Conservation (phyloP, 78 protist genomes). For the Dictyostelium brefeldianum region DNA sequence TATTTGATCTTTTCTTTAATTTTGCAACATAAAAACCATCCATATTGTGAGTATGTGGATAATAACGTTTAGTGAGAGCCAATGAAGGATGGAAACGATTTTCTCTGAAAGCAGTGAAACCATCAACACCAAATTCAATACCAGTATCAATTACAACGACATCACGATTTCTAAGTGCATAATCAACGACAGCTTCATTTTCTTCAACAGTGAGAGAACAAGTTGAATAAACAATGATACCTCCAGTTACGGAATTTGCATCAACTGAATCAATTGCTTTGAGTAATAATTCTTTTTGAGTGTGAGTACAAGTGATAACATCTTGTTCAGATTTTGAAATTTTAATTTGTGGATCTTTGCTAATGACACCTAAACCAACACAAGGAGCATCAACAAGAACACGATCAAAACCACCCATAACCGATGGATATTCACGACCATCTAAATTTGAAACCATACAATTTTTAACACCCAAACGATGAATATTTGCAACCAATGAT, state of each 20-base stretch:
- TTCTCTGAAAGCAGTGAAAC: constrained; percentile 85
- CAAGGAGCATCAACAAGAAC: constrained; percentile 99
- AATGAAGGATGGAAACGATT: constrained; percentile 92
- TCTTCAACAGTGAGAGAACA: constrained; percentile 96
- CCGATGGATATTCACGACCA: constrained; percentile 93
- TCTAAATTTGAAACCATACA: constrained; percentile 93
- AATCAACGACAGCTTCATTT: constrained; percentile 98
- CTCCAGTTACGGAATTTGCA: constrained; percentile 94
- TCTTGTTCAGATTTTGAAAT: constrained; percentile 90
- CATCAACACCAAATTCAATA: constrained; percentile 94
- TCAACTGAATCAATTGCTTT: constrained; percentile 97
- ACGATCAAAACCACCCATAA: constrained; percentile 96
- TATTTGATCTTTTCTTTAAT: constrained; percentile 92
- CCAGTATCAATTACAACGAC: constrained; percentile 93
- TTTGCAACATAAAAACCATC: constrained; percentile 99
- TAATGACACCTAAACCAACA: constrained; percentile 98
- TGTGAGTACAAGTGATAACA: constrained; percentile 84
- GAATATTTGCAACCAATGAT: constrained; percentile 93
- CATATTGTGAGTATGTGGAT: constrained; percentile 99
- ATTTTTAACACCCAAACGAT: constrained; percentile 90
- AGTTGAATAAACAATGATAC: constrained; percentile 95
- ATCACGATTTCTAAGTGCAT: constrained; percentile 94
- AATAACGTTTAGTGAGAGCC: constrained; percentile 91
- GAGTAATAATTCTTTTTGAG: constrained; percentile 97
- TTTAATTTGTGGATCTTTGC: constrained; percentile 91